Conservation (phyloP, 345 rosid genomes). For the Toxicodendron radicans region DNA sequence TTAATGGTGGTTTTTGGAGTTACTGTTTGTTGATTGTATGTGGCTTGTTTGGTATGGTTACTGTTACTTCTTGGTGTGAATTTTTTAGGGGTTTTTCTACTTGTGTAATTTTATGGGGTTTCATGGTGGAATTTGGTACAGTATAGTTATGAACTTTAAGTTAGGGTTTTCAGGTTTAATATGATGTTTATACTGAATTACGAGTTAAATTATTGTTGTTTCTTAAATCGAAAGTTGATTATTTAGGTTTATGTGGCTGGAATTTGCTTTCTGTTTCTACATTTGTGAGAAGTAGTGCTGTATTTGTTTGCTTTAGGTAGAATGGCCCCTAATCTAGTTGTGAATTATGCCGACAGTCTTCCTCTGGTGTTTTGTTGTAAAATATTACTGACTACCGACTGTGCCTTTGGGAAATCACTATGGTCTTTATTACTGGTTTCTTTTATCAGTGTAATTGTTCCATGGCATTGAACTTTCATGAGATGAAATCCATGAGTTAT, state of each 20-base stretch:
- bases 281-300: neutral
- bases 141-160: neutral
- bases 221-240: neutral
- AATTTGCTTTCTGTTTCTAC: neutral
- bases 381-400: neutral
- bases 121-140: neutral
- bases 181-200: neutral
- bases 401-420: neutral
- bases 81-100: neutral
- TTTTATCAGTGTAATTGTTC: neutral
- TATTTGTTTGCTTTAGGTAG: neutral
- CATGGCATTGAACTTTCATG: neutral
- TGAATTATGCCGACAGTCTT: neutral
- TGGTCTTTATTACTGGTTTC: neutral
- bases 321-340: neutral
- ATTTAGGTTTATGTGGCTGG: neutral
- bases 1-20: neutral
- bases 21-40: neutral
- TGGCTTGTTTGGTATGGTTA: neutral
- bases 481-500: neutral
- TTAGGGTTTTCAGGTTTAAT: constrained; percentile 5
- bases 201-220: neutral
- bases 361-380: neutral
- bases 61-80: neutral
- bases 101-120: neutral